Evolutionary conservation across 495 filamentous ascomycete species (phyloP).

Genomic region (Hypoxylon perforatum): DNA sequence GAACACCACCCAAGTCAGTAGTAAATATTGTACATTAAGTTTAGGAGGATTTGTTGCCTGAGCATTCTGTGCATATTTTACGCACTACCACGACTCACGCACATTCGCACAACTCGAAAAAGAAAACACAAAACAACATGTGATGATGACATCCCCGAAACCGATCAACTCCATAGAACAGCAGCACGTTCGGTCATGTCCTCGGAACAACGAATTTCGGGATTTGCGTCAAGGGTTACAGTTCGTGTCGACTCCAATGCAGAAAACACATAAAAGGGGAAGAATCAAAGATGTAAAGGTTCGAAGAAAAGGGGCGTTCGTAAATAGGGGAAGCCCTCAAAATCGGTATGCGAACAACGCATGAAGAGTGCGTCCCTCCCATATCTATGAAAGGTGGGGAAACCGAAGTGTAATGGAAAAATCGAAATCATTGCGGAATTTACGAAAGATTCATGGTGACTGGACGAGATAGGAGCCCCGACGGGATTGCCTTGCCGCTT

Average conservation of each 20-base stretch:
- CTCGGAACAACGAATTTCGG: conserved; percentile 29
- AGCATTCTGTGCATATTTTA: conserved; percentile 20
- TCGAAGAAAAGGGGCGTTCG: conserved; percentile 11
- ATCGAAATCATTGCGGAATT: conserved; percentile 12
- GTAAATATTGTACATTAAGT: conserved; percentile 40
- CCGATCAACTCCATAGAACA: conserved; percentile 36
- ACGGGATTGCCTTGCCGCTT: not conserved
- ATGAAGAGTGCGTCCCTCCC: conserved; percentile 7
- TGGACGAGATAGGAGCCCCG: not conserved
- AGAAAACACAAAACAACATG: too few relatives aligned
- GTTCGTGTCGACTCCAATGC: conserved; percentile 33
- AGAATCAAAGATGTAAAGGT: conserved; percentile 14
- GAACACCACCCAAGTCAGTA: conserved; percentile 1
- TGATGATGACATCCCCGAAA: conserved; percentile 26
- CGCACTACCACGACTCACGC: not conserved
- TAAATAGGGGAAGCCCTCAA: conserved; percentile 2
- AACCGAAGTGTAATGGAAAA: conserved; percentile 18
- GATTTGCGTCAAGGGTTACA: conserved; percentile 31
- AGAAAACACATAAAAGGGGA: conserved; percentile 16
- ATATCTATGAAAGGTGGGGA: not conserved
- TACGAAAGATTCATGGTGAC: conserved; percentile 11
- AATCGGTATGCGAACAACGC: conserved; percentile 17
- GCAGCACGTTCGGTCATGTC: conserved; percentile 39
- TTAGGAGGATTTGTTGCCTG: conserved; percentile 11
- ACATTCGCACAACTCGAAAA: conserved; percentile 9